Evolutionary conservation across 148 eudicot genomes (phyloP).

Genomic region (Rhododendron mucronatum): DNA sequence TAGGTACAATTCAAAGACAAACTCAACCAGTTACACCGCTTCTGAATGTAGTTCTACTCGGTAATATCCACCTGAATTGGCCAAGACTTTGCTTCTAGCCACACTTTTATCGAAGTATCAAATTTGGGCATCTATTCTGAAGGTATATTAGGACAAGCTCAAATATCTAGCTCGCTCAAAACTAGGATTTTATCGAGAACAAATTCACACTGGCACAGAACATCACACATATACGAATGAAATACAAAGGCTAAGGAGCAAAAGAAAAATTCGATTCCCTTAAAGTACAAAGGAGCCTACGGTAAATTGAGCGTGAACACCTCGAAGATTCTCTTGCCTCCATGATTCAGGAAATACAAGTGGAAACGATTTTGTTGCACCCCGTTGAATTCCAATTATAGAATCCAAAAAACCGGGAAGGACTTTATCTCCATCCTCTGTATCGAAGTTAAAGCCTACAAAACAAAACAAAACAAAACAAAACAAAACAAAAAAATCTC

Average conservation of each 20-base stretch:
- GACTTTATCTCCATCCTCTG: constrained; percentile 80
- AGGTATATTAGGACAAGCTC: background rate
- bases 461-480: no score
- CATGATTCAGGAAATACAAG: constrained; percentile 87
- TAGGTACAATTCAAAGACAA: background rate
- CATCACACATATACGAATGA: background rate
- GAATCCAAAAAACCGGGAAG: constrained; percentile 91
- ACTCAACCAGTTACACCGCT: background rate
- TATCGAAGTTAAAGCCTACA: constrained; percentile 87
- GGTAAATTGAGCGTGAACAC: constrained; percentile 81
- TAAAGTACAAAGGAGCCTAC: constrained; percentile 40
- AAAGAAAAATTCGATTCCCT: background rate
- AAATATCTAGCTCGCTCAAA: background rate
- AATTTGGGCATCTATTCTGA: background rate
- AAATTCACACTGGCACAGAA: background rate
- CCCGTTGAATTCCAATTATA: constrained; percentile 70
- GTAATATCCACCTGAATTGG: background rate
- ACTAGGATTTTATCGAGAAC: background rate
- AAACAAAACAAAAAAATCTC: constrained; percentile 16
- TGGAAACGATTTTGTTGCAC: constrained; percentile 89
- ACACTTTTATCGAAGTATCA: background rate
- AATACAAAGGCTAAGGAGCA: background rate
- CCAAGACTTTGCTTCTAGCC: background rate
- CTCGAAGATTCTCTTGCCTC: constrained; percentile 93
- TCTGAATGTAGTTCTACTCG: background rate